Base-by-base conservation (phyloP, 305 asterid genomes). In the Fraxinus xanthoxyloides region DNA sequence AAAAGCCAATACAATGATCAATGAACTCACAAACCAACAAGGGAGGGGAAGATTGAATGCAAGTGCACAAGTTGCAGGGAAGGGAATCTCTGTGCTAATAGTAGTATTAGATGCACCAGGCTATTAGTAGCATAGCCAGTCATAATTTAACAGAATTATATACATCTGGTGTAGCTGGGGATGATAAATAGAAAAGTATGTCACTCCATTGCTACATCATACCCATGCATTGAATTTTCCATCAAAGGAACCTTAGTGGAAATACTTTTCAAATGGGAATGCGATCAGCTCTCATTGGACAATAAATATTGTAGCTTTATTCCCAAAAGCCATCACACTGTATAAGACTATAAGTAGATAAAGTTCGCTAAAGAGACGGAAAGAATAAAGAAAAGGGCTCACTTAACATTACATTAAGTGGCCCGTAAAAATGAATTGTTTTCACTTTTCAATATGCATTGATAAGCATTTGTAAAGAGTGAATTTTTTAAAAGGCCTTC, bases 1-100 rank as follows among this genome's bases (percentile, higher is more conserved):
- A 77, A 85, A 83, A 81, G 67, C 78, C 23, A 78, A 61, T 31
- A 59, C 19, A 38, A 43, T 48, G 31, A 75, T 56, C 59, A 6
- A 31, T 40, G 43, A 70, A 31, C 76, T 72, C 26, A 6, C 46
- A 30, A 23, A 26, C 21, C 36, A 65, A 10, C 24, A n/a, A 0
- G 46, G 17, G 26, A 32, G 26, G 48, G 28, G 75, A 15, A 30
- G 75, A 28, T 15, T 12, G 23, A 69, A 69, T 30, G 38, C 21
- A 67, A 67, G 74, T 26, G 35, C 36, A 67, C 74, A 69, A 13
- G 13, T 30, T 15, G 4, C 36, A 30, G 0, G 0, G 40, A 30
- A 69, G 5, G 2, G 2, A 30, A 69, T 69, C 75, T 69, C 38
- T 0, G 38, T 15, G 19, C 35, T 1, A 69, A 10, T 9, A 26